Base-by-base conservation (phyloP, 768 basidiomycete genomes). In the Psilocybe tampanensis region DNA sequence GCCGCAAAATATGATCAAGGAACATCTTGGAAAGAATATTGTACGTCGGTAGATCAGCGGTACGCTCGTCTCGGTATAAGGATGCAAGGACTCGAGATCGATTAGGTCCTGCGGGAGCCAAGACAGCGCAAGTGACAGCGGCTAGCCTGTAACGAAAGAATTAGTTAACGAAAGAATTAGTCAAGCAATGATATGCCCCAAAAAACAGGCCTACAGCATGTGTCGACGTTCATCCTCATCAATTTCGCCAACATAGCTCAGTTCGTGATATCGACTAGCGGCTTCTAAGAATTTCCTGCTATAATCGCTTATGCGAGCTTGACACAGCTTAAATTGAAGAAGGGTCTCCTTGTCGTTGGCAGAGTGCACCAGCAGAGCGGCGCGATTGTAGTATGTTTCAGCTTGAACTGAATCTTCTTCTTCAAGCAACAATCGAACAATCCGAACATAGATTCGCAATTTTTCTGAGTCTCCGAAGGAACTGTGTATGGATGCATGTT, bases 21-120 rank as follows among this genome's bases (percentile, higher is more conserved):
- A 97, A 95, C 96, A 98, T 98, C 70, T 98, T 98, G 34, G 90
- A 88, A 22, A 99, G 85, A 70, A 99, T 95, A 67, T 92, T 90
- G 76, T 88, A 89, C 12, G 90, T 88, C 7, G 88, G 82, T 2
- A 96, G 85, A 21, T 91, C 85, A 23, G 80, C 66, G 0, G 93
- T 88, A 36, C 97, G 88, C 68, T 98, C 97, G 69, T 99, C 97
- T 47, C 97, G 85, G 69, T 93, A 95, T 47, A 99, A 81, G 23
- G 96, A 89, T 8, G 95, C 93, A 54, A 99, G 83, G 13, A 97
- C 81, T 29, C 97, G 88, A 39, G 95, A 97, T 34, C 97, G 89
- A 70, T 94, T 94, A 8, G 97, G 97, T 0, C 97, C 97, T 44
- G 97, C 95, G 13, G 97, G 96, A 11, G 95, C 97, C 15, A 99